Evolutionary conservation across 2,329 filamentous ascomycete genomes (phyloP), one percentile per base, ranked within the genome.

Genomic region (Aspergillus flavus): DNA sequence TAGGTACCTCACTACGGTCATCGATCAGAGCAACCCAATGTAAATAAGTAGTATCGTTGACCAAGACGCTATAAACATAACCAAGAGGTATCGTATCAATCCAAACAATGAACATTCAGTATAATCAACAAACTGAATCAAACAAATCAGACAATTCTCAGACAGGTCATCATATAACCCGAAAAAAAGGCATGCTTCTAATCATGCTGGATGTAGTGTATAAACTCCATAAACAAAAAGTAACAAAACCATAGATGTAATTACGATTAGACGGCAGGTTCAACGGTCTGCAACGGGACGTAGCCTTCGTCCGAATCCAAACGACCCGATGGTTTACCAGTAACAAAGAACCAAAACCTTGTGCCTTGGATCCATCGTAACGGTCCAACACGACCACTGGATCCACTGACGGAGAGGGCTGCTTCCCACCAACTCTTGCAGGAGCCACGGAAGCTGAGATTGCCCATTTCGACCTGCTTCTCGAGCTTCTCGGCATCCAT

Each of bases 401-500:
- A 70, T 4, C 63, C 62, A 2, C 62, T 63, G 10, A 71, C 64
- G 2, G 73, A 69, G 19, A 68, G 69, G 43, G 73, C 70, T 56
- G 75, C 71, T 14, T 65, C 61, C 74, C 76, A 78, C 75, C 72
- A 74, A 65, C 64, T 72, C 58, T 67, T 68, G 57, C 68, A 68
- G 28, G 65, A 43, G 26, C 61, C 61, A 34, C 58, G 61, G 59
- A 65, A 57, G 54, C 64, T 64, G 34, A 76, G 65, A 19, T 66
- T 52, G 23, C 73, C 73, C 41, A 70, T 68, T n/a, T 70, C 67
- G 28, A 83, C 82, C 61, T 86, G 86, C 68, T 85, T 84, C 68
- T 90, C 87, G 36, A 90, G 81, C 16, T 83, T 82, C 7, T 86
- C 86, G 68, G 91, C 87, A 53, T 92, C 87, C 91, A 98, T 94